Evolutionary conservation across 345 rosid species (phyloP).

Genomic region (Rubroshorea leprosula): DNA sequence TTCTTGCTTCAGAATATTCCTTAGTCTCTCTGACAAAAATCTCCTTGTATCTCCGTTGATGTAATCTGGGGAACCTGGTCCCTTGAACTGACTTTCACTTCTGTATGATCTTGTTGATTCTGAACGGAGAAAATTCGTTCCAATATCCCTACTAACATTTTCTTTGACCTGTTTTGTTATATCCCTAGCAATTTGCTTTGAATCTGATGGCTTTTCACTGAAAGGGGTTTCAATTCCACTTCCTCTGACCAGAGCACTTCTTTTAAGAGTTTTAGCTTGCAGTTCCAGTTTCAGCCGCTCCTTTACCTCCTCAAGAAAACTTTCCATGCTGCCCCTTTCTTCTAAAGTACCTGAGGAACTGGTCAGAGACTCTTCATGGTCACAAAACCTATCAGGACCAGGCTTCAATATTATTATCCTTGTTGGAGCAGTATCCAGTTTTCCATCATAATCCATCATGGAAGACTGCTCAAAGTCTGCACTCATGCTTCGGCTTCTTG

Average conservation of each 20-base stretch:
- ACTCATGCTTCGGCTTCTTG: slow-evolving; percentile 38
- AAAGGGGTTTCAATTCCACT: slow-evolving; percentile 73
- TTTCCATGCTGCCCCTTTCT: slow-evolving; percentile 68
- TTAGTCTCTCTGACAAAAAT: slow-evolving; percentile 55
- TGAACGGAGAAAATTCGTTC: slow-evolving; percentile 43
- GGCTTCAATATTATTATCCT: slow-evolving; percentile 81
- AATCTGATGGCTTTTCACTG: slow-evolving; percentile 53
- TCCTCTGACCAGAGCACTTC: slow-evolving; percentile 50
- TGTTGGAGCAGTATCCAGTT: slow-evolving; percentile 40
- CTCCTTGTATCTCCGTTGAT: slow-evolving; percentile 55
- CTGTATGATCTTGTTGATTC: slow-evolving; percentile 63
- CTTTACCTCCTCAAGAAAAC: slow-evolving; percentile 86
- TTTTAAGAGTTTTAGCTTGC: slow-evolving; percentile 59
- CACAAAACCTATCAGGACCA: slow-evolving; percentile 60
- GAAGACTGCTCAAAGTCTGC: slow-evolving; percentile 29
- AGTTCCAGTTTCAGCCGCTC: slow-evolving; percentile 66
- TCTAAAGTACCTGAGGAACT: slow-evolving; percentile 53
- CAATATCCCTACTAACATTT: slow-evolving; percentile 36
- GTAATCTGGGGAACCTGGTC: slow-evolving; percentile 56
- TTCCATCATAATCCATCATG: slow-evolving; percentile 27
- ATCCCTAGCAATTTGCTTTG: slow-evolving; percentile 39
- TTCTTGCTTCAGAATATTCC: slow-evolving; percentile 55
- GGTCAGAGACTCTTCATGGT: slow-evolving; percentile 52
- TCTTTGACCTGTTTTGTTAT: slow-evolving; percentile 46
- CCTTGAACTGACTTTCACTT: slow-evolving; percentile 51